Percentiles rank a stretch among this genome's conserved stretches.
Conservation (phyloP, 164 flowering plant species). For the Stephania cephalantha region DNA sequence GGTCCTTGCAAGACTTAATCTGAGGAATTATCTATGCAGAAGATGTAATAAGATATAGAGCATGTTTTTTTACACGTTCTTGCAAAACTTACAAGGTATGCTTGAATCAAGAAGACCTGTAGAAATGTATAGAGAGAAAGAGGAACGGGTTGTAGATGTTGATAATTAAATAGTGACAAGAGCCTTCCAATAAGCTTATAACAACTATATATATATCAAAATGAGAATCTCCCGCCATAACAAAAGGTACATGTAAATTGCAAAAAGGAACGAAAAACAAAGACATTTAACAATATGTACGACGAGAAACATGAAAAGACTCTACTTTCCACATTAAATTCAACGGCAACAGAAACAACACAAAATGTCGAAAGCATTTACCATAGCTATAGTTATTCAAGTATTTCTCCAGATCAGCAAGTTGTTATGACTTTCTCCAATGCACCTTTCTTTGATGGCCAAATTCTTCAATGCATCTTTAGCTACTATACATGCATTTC, state of each 20-base stretch:
- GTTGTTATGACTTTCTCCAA: too few relatives aligned
- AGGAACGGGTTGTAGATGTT: conserved; percentile 57
- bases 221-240: conserved; percentile 49
- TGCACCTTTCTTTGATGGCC: too few relatives aligned
- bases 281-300: neutral
- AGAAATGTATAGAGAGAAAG: conserved; percentile 59
- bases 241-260: conserved; percentile 68
- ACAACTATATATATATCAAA: conserved; percentile 33
- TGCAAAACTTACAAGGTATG: conserved; percentile 61
- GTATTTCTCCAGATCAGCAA: too few relatives aligned
- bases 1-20: conserved; percentile 60
- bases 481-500: too few relatives aligned
- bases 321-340: too few relatives aligned
- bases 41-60: too few relatives aligned
- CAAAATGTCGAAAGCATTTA: too few relatives aligned
- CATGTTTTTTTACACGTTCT: too few relatives aligned
- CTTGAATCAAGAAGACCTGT: conserved; percentile 73
- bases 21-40: conserved; percentile 25
- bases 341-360: too few relatives aligned
- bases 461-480: too few relatives aligned
- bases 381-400: too few relatives aligned
- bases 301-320: neutral
- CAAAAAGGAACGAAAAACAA: neutral
- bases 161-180: conserved; percentile 54
- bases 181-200: conserved; percentile 62